A percentile compares a stretch with the other conserved stretches of the same genome.
phyloP scores from a whole-genome alignment of 805 yeast species.

The Lachancea thermotolerans region DNA sequence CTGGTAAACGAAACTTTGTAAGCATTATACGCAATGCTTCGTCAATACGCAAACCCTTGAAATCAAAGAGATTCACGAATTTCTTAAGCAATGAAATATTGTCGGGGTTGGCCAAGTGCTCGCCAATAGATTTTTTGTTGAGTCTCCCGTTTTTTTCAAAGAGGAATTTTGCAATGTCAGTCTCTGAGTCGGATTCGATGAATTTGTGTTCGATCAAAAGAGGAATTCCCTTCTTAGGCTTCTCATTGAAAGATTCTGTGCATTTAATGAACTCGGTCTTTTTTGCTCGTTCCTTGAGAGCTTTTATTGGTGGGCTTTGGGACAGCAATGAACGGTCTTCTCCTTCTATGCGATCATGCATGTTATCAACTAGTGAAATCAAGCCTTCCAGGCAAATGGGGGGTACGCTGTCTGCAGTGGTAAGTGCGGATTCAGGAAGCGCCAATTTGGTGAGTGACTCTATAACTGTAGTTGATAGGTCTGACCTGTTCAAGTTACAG shows the following conservation, averaged over 20 bases:
- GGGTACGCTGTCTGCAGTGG: constrained; percentile 81
- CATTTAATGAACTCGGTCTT: constrained; percentile 76
- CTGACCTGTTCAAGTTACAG: constrained; percentile 82
- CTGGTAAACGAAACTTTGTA: constrained; percentile 85
- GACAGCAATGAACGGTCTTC: constrained; percentile 4
- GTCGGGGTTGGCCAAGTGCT: constrained; percentile 69
- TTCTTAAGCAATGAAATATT: constrained; percentile 52
- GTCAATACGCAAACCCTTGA: constrained; percentile 75
- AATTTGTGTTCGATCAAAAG: constrained; percentile 60
- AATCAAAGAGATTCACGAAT: constrained; percentile 69
- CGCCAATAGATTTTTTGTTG: constrained; percentile 85
- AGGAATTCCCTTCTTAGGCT: constrained; percentile 69
- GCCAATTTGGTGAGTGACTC: constrained; percentile 71
- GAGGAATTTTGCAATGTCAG: constrained; percentile 69
- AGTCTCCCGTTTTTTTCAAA: constrained; percentile 72
- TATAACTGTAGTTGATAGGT: constrained; percentile 60
- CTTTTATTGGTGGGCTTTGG: constrained; percentile 13
- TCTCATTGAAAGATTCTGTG: constrained; percentile 66
- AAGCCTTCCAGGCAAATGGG: constrained; percentile 90
- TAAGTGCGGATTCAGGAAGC: constrained; percentile 74
- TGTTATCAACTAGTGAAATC: constrained; percentile 57
- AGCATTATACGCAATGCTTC: constrained; percentile 82
- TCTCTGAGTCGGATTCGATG: constrained; percentile 44
- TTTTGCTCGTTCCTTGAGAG: constrained; percentile 32
- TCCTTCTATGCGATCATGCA: constrained; percentile 39